phyloP scores from a whole-genome alignment of 768 basidiomycete genomes.

The Cubamyces sp. region DNA sequence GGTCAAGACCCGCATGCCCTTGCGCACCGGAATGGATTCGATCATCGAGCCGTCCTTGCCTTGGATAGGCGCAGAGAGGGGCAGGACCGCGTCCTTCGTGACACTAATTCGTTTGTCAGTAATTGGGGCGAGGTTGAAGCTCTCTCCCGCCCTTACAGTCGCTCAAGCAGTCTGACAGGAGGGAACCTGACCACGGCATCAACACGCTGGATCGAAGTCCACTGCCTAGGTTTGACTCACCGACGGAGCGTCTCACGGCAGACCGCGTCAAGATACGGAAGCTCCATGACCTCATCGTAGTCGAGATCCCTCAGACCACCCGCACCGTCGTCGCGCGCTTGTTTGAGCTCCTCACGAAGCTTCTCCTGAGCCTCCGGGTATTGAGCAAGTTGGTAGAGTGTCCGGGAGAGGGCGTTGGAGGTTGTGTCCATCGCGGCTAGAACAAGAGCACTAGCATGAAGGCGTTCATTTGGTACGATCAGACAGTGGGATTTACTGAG shows the following conservation, averaged over 20 bases:
- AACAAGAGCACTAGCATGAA: conserved; percentile 28
- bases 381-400: conserved; percentile 31
- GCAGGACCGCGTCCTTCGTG: conserved; percentile 54
- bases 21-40: conserved; percentile 45
- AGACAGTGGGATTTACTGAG: neutral
- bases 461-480: too few species aligned
- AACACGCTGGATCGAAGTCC: neutral
- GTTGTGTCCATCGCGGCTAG: conserved; percentile 37
- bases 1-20: conserved; percentile 46
- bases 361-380: conserved; percentile 42
- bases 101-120: conserved; percentile 2
- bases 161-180: neutral
- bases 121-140: too few species aligned
- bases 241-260: conserved; percentile 60
- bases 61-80: conserved; percentile 50
- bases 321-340: conserved; percentile 29
- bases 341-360: conserved; percentile 31
- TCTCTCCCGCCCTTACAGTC: neutral
- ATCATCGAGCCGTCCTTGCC: conserved; percentile 44
- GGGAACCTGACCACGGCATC: neutral
- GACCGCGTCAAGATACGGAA: conserved; percentile 70
- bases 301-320: conserved; percentile 34
- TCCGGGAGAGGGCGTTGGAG: conserved; percentile 29
- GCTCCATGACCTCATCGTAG: conserved; percentile 23
- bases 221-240: neutral